Evolutionary conservation across 2,329 filamentous ascomycete genomes (phyloP), one percentile per base, ranked within the genome.

Genomic region (Bipolaris victoriae): DNA sequence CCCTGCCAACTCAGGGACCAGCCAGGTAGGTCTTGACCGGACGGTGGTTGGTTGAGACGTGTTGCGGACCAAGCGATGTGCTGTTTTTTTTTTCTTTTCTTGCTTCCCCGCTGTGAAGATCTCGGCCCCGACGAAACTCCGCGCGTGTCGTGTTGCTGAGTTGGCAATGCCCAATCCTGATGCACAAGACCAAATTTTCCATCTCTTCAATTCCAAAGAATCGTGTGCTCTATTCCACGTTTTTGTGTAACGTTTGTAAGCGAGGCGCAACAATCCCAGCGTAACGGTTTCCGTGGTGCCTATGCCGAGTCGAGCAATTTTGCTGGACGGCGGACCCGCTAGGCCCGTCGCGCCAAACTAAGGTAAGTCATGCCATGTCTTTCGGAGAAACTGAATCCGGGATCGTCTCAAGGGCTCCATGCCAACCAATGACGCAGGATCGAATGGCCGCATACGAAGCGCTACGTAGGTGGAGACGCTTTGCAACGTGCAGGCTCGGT

Each of bases 401-500:
- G 62, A 67, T 67, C 62, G 53, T 16, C 61, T 51, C 57, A 41
- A 49, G 44, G 49, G 55, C 45, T 57, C 39, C 52, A 43, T 53
- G 57, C 15, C 39, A 39, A n/a, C 47, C 54, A 58, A 58, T 56
- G 56, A 56, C 52, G 47, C 43, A 48, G 43, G 36, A 39, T 45
- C 36, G 40, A 54, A 47, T 43, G 46, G 22, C 22, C 26, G 40
- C 49, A 51, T 35, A 24, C 46, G 33, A 48, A 16, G 46, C 46
- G 46, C 46, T 40, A 43, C 39, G 31, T 47, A 36, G 37, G 33
- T 46, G 44, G 33, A 39, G 46, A 48, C 39, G 39, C 39, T 31
- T 51, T 51, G 39, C 29, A 52, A 52, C 41, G 40, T 52, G 49
- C 49, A 52, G 41, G 11, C 16, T 60, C 53, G 49, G 41, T 16